Base-by-base conservation (phyloP, 2,329 filamentous ascomycete species). In the Penicillium rolfsii region DNA sequence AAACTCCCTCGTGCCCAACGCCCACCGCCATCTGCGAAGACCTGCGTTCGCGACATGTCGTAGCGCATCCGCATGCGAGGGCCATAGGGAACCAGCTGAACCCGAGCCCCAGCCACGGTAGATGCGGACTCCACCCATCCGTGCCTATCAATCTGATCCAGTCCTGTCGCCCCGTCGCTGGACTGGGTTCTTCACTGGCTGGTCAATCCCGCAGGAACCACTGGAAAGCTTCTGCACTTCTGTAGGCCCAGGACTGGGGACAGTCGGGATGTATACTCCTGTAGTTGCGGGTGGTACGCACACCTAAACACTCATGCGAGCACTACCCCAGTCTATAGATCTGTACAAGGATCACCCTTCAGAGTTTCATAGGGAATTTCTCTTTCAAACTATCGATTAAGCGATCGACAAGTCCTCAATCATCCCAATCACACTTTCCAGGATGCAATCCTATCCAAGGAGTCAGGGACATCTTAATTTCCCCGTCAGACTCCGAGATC, bases 71-170 rank as follows among this genome's bases (percentile, higher is more conserved):
- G 61, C 52, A 60, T 61, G 48, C 63, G 48, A 57, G 49, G 4
- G 7, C 22, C 33, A 57, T 46, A 24, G 50, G 43, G 36, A 33
- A 2, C 7, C 7, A 33, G 7, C 30, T 22, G 19, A 22, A 33
- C 30, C 30, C 8, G 8, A 33, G 45, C 28, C 43, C n/a, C 30
- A 46, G 62, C 59, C 67, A 64, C 64, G 64, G 68, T 64, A 64
- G 64, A 68, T 64, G 64, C 64, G 55, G 60, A n/a, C 60, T 62
- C 63, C 61, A 65, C 64, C 33, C 35, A 30, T 38, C 45, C 59
- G 43, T 24, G 24, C 43, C 43, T 46, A 46, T 46, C 43, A 46
- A 16, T 22, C 24, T 26, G 14, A 28, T 46, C 14, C 12, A 3
- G 24, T 8, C 24, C 28, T 46, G 43, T 26, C 43, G 19, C 19